Evolutionary conservation across 129 eudicot species (phyloP).

Genomic region (Chrysanthemum seticuspe): DNA sequence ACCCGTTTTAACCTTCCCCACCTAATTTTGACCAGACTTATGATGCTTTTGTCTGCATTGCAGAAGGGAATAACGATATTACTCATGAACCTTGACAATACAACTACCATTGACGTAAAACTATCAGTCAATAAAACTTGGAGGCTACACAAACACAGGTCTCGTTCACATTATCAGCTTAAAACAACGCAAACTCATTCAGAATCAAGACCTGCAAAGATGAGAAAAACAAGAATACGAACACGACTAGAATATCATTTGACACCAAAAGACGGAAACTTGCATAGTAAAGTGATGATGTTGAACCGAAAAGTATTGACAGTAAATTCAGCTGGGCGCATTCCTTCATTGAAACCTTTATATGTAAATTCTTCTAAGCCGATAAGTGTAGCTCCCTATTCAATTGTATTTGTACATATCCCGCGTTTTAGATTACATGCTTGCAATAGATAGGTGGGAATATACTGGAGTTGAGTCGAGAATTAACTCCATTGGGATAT

Average conservation of each 20-base stretch:
- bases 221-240: slow-evolving; percentile 5
- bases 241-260: slow-evolving; percentile 72
- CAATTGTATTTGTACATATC: slow-evolving; percentile 67
- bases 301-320: slow-evolving; percentile 56
- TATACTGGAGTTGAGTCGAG: too few species aligned
- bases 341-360: slow-evolving; percentile 57
- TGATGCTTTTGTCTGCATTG: slow-evolving; percentile 22
- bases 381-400: slow-evolving; percentile 52
- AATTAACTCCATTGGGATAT: too few species aligned
- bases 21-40: neutral
- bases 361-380: slow-evolving; percentile 55
- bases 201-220: slow-evolving; percentile 25
- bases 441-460: slow-evolving; percentile 33
- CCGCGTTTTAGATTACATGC: slow-evolving; percentile 56
- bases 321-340: slow-evolving; percentile 47
- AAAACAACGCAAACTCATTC: slow-evolving; percentile 26
- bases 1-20: too few species aligned
- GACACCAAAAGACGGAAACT: slow-evolving; percentile 69
- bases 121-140: slow-evolving; percentile 35
- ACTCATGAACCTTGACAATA: slow-evolving; percentile 62
- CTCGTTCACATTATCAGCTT: slow-evolving; percentile 35
- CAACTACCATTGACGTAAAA: slow-evolving; percentile 44
- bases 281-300: slow-evolving; percentile 72
- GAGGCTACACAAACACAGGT: slow-evolving; percentile 35
- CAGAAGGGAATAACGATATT: slow-evolving; percentile 64